A percentile compares a stretch with the other conserved stretches of the same genome.
These are phyloP conservation scores for Symbiodinium natans DNA, from an alignment of 73 alveolate genomes.

Conservation along the genomic window DNA sequence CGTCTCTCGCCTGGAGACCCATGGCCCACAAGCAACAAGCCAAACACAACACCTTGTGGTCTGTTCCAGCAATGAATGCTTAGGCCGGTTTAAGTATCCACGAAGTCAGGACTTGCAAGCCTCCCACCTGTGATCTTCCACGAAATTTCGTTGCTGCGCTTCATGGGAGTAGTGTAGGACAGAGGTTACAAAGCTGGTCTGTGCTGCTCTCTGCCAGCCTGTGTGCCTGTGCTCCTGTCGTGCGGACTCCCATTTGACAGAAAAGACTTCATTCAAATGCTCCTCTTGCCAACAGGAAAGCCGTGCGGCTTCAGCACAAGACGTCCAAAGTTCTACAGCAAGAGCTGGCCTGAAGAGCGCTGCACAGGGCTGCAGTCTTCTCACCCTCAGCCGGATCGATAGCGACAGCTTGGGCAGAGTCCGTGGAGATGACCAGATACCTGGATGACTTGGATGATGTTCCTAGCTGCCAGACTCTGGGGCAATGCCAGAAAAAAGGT, in stretches of 20 bases:
- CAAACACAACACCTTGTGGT: too few relatives aligned
- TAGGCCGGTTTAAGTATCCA: not conserved
- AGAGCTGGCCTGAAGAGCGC: not conserved
- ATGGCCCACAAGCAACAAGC: too few relatives aligned
- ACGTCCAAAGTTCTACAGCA: not conserved
- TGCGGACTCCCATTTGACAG: not conserved
- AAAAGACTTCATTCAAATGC: not conserved
- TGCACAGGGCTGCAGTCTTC: constrained; percentile 26
- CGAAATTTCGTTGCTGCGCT: not conserved
- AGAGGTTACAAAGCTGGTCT: not conserved
- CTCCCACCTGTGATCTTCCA: too few relatives aligned
- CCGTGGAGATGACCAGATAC: not conserved
- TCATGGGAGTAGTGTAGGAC: not conserved
- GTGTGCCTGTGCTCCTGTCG: not conserved
- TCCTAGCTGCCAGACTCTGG: not conserved
- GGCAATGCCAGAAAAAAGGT: not conserved
- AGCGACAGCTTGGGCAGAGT: not conserved
- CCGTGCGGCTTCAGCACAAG: not conserved
- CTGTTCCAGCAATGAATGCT: not conserved
- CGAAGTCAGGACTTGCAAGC: too few relatives aligned
- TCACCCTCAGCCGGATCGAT: constrained; percentile 57
- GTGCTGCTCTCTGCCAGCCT: not conserved
- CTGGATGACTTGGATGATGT: not conserved
- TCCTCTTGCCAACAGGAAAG: not conserved
- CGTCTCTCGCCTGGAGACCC: not conserved